Percentiles rank a stretch among this genome's conserved stretches.
Conservation (phyloP, 768 basidiomycete genomes). For the Termitomyces sp. region DNA sequence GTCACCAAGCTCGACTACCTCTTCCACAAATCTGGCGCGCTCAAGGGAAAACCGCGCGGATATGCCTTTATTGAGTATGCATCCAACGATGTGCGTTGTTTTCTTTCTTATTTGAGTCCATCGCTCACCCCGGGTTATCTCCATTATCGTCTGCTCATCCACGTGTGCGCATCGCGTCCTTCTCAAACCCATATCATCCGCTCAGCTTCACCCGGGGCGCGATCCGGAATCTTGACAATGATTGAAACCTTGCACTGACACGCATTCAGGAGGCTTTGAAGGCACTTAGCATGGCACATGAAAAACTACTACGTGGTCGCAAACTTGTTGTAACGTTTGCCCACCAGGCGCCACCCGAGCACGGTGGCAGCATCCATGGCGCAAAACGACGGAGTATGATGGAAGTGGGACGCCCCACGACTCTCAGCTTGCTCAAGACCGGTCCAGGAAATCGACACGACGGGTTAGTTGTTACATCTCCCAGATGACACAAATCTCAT, state of each 20-base stretch:
- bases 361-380: conserved; percentile 18
- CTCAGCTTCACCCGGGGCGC: conserved; percentile 16
- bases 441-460: conserved; percentile 46
- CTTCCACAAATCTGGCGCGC: conserved; percentile 87
- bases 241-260: conserved; percentile 9
- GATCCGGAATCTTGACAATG: background rate
- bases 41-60: conserved; percentile 90
- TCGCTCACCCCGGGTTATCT: conserved; percentile 45
- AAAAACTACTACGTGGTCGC: conserved; percentile 79
- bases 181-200: background rate
- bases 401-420: conserved; percentile 71
- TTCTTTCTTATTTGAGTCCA: conserved; percentile 9
- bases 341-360: conserved; percentile 66
- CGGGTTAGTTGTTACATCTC: conserved; percentile 29
- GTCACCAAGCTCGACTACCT: conserved; percentile 90
- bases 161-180: conserved; percentile 1
- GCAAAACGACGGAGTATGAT: conserved; percentile 35
- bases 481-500: background rate
- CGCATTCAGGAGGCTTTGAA: conserved; percentile 69
- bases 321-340: conserved; percentile 91
- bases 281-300: conserved; percentile 68
- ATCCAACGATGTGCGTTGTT: conserved; percentile 65
- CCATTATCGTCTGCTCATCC: conserved; percentile 10
- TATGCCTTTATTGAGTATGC: conserved; percentile 92
- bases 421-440: conserved; percentile 83